A percentile compares a stretch with the other conserved stretches of the same genome.
phyloP scores from a whole-genome alignment of 1,284 basidiomycete genomes.

The Trametes hirsuta region DNA sequence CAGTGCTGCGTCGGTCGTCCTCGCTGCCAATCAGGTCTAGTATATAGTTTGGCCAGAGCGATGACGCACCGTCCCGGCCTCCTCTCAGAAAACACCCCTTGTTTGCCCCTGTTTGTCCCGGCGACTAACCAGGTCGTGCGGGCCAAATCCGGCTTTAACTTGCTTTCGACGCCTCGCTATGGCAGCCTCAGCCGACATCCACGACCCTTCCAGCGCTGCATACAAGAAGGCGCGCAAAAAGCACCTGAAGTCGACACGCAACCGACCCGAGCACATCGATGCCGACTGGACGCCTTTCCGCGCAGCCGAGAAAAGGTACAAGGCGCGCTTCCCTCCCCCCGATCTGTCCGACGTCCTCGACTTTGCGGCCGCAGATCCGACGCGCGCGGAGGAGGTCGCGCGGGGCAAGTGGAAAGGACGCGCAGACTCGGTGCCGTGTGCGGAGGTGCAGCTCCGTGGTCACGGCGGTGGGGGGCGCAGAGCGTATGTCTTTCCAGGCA shows the following conservation, averaged over 20 bases:
- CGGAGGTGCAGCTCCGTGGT: conserved; percentile 32
- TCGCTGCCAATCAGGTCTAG: conserved; percentile 3
- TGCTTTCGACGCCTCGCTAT: not conserved
- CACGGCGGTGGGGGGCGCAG: conserved; percentile 19
- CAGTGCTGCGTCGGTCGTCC: conserved; percentile 2
- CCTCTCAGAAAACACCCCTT: not conserved
- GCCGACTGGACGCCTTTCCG: conserved; percentile 72
- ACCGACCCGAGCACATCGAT: conserved; percentile 47
- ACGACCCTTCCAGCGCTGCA: conserved; percentile 49
- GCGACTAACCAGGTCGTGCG: not conserved
- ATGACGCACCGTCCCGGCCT: conserved; percentile 20
- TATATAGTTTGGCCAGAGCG: conserved; percentile 1
- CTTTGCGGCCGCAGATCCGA: conserved; percentile 50
- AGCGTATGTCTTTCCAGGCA: conserved; percentile 54
- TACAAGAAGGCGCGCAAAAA: conserved; percentile 70
- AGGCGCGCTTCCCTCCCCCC: conserved; percentile 74
- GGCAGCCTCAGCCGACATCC: conserved; percentile 20
- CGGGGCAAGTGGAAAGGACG: conserved; percentile 53
- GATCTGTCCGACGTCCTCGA: conserved; percentile 72
- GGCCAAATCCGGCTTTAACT: not conserved
- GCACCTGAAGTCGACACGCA: conserved; percentile 61
- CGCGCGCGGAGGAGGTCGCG: conserved; percentile 43
- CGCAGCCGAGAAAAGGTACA: conserved; percentile 76
- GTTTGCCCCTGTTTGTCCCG: conserved; percentile 15
- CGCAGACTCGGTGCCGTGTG: conserved; percentile 40